phyloP scores from a whole-genome alignment of 129 eudicot genomes.

The Flaveria ramosissima region DNA sequence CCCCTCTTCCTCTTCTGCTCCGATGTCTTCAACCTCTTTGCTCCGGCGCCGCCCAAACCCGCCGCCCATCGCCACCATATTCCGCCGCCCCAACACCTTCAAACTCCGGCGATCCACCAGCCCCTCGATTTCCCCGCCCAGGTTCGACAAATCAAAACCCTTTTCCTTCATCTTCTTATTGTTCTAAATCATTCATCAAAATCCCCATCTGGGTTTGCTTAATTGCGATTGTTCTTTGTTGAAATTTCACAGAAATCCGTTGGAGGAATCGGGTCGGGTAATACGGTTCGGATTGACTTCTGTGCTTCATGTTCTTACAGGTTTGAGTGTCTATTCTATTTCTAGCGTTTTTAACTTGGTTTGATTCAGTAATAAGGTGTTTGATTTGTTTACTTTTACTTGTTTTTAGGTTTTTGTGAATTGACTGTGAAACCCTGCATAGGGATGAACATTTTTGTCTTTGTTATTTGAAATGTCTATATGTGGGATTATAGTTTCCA shows the following conservation, averaged over 20 bases:
- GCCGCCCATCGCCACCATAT: slow-evolving; percentile 45
- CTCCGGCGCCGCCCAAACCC: slow-evolving; percentile 62
- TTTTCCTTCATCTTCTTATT: not conserved
- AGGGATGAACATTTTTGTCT: not conserved
- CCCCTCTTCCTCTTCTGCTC: slow-evolving; percentile 75
- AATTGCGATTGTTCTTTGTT: not conserved
- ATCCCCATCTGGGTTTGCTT: not conserved
- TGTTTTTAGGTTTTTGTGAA: not conserved
- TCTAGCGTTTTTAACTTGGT: not conserved
- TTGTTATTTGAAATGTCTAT: not conserved
- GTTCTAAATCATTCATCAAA: not conserved
- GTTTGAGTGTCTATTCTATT: slow-evolving; percentile 21
- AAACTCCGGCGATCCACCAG: slow-evolving; percentile 41
- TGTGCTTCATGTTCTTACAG: slow-evolving; percentile 86
- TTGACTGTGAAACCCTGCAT: not conserved
- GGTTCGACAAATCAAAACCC: slow-evolving; percentile 30
- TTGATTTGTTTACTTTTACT: not conserved
- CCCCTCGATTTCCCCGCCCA: slow-evolving; percentile 70
- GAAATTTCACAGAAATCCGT: slow-evolving; percentile 50
- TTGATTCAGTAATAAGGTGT: not conserved
- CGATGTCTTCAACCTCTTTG: slow-evolving; percentile 67
- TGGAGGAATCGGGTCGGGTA: slow-evolving; percentile 67
- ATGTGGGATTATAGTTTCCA: not conserved
- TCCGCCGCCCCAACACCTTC: slow-evolving; percentile 38
- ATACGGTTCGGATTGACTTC: slow-evolving; percentile 74